Evolutionary conservation across 129 eudicot genomes (phyloP), one percentile per base, ranked within the genome.

Genomic region (Kitagawia praeruptora): DNA sequence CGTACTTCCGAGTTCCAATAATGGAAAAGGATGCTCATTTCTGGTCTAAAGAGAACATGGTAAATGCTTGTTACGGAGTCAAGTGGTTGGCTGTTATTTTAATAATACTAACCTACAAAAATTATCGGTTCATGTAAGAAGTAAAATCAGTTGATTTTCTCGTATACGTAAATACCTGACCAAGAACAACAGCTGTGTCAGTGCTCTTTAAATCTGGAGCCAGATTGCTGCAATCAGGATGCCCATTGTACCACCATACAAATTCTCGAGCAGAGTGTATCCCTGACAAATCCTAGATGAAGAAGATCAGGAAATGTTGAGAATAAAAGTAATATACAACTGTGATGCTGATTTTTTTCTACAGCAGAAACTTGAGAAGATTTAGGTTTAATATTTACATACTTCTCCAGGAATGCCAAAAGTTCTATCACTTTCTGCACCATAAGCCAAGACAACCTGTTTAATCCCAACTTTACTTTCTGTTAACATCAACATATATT

Each of bases 241-340:
- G 98, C 80, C 99, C 99, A 72, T 96, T 96, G 84, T 96, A 96
- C 99, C 99, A 92, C 95, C 98, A 96, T 61, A 96, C 99, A 86
- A 96, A 90, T 82, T 96, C 99, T 86, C 99, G 88, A 45, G 99
- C 99, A 34, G 99, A 87, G 85, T 89, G 82, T 84, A 92, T 84
- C 49, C 98, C 99, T 25, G 85, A 81, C 38, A 92, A 86, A 23
- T 87, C 95, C 98, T 96, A 77, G 61, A 88, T 34, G 27, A 19
- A 54, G 31, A 79, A 64, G 31, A 58, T n/a, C 27, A 51, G 13
- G 38, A 73, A 45, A 38, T 34, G 37, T n/a, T 48, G 4, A 9
- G 21, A 58, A 53, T 18, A 66, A 80, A 70, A 34, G 14, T 8
- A 0, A 39, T 39, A 34, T 16, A 37, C 2, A 39, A 2, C 5